phyloP scores from a whole-genome alignment of 768 basidiomycete species.

The Phlegmacium glaucopus region DNA sequence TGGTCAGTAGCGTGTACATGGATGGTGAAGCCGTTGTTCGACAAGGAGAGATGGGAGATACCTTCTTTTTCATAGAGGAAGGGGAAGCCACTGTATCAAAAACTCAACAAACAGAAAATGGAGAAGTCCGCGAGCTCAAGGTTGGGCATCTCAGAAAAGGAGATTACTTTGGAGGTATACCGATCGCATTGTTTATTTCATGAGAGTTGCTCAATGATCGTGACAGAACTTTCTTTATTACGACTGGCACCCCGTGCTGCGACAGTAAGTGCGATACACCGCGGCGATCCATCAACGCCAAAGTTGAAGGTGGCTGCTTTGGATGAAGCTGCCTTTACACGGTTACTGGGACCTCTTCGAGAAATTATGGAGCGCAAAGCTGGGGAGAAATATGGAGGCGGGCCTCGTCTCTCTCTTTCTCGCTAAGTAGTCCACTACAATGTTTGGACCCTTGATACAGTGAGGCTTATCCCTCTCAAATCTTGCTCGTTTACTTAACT shows the following conservation, averaged over 20 bases:
- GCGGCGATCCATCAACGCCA: conserved; percentile 42
- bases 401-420: conserved; percentile 23
- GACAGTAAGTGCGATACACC: conserved; percentile 82
- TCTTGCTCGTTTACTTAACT: too few relatives aligned
- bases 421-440: conserved; percentile 28
- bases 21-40: conserved; percentile 87
- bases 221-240: conserved; percentile 84
- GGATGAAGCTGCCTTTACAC: conserved; percentile 90
- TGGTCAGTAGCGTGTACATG: conserved; percentile 76
- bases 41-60: conserved; percentile 94
- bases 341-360: conserved; percentile 86
- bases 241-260: conserved; percentile 89
- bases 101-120: conserved; percentile 55
- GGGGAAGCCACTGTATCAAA: conserved; percentile 89
- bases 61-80: conserved; percentile 97
- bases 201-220: background rate
- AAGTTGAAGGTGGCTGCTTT: conserved; percentile 93
- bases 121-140: conserved; percentile 56
- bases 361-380: conserved; percentile 92
- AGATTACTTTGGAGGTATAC: conserved; percentile 96
- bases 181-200: background rate
- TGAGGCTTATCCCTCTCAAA: too few relatives aligned
- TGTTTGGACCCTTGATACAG: too few relatives aligned
- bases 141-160: conserved; percentile 83
- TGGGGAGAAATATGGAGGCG: conserved; percentile 63